Percentiles rank a stretch among this genome's conserved stretches.
These are phyloP conservation scores for Metschnikowia cubensis DNA, from an alignment of 805 yeast species.

Conservation along the genomic window DNA sequence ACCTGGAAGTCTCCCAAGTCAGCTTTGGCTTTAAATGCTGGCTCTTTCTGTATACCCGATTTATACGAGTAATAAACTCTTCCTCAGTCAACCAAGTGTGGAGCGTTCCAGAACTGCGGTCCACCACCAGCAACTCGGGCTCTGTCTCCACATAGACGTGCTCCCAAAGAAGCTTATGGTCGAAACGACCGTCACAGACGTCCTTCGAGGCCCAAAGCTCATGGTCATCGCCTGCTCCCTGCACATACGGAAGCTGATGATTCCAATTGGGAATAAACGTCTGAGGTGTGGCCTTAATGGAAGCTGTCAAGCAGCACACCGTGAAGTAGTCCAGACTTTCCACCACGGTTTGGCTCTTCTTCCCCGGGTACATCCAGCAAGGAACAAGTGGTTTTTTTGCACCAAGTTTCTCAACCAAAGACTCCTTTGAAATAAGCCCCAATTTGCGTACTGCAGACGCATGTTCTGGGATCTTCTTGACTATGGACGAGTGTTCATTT, in stretches of 20 bases:
- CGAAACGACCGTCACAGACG: constrained; percentile 44
- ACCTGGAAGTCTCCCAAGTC: constrained; percentile 12
- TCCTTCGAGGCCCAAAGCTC: constrained; percentile 63
- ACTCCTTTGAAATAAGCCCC: constrained; percentile 34
- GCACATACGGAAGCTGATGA: constrained; percentile 52
- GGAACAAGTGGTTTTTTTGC: constrained; percentile 54
- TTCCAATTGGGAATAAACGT: constrained; percentile 10
- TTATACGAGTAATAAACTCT: constrained; percentile 20
- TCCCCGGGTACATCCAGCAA: constrained; percentile 63
- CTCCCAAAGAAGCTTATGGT: constrained; percentile 57
- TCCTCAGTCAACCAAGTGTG: constrained; percentile 22
- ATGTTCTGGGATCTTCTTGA: constrained; percentile 44
- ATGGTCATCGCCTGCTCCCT: constrained; percentile 95
- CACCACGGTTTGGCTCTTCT: constrained; percentile 1
- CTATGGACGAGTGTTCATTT: constrained; percentile 55
- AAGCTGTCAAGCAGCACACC: constrained; percentile 16
- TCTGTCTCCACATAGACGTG: constrained; percentile 14
- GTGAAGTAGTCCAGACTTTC: constrained; percentile 6
- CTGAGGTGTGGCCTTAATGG: constrained; percentile 7
- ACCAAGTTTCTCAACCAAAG: constrained; percentile 27
- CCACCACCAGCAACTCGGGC: constrained; percentile 17
- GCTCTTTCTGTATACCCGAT: constrained; percentile 9
- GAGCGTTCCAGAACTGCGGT: constrained; percentile 20
- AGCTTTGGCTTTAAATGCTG: background rate
- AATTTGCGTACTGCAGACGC: constrained; percentile 41